These are phyloP conservation scores for Dactylis glomerata DNA, from an alignment of 176 grass and related monocot species.

Conservation along the genomic window DNA sequence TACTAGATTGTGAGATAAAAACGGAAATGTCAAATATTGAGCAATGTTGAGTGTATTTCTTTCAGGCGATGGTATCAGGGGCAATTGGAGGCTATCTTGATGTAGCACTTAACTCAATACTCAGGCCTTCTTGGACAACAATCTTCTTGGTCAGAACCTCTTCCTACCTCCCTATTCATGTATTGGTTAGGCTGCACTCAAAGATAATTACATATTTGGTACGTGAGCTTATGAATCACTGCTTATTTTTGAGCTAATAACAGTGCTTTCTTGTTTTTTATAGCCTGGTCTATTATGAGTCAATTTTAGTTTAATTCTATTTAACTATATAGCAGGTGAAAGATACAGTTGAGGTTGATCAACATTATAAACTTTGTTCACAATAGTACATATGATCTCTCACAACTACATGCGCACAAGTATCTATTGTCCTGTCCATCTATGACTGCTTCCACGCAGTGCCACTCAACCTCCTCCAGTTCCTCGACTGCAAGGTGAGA, in stretches of 20 bases:
- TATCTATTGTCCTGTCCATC: too few relatives aligned
- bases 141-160: conserved; percentile 75
- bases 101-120: conserved; percentile 95
- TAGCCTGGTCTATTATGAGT: neutral
- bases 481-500: too few relatives aligned
- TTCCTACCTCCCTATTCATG: neutral
- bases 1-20: too few relatives aligned
- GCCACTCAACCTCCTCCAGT: too few relatives aligned
- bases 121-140: conserved; percentile 89
- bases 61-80: conserved; percentile 88
- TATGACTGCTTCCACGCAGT: too few relatives aligned
- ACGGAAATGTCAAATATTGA: neutral
- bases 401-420: too few relatives aligned
- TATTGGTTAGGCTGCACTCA: too few relatives aligned
- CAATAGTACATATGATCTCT: too few relatives aligned
- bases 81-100: conserved; percentile 97
- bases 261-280: neutral
- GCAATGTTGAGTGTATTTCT: neutral
- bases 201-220: too few relatives aligned
- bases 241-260: neutral
- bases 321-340: conserved; percentile 64
- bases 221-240: neutral
- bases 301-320: neutral
- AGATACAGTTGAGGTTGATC: conserved; percentile 96
- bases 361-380: too few relatives aligned